Conservation (phyloP, 805 yeast genomes). For the Wickerhamomyces bisporus region DNA sequence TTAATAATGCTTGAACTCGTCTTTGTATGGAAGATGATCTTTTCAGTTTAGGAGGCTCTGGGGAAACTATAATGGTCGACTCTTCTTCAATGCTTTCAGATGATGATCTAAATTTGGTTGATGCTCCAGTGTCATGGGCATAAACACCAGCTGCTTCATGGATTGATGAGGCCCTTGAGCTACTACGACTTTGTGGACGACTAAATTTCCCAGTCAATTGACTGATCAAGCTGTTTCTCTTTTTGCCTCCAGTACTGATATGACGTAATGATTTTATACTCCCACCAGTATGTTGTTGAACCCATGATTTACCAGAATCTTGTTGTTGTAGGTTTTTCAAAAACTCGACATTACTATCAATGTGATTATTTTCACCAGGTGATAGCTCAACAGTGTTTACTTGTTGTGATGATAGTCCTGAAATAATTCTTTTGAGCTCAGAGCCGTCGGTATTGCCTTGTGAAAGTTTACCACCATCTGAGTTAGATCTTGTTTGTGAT, state of each 20-base stretch:
- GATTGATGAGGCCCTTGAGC: slow-evolving; percentile 25
- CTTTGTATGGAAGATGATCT: slow-evolving; percentile 25
- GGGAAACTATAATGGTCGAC: slow-evolving; percentile 3
- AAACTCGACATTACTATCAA: slow-evolving; percentile 34
- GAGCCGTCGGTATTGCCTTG: slow-evolving; percentile 2
- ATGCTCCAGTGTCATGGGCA: slow-evolving; percentile 9
- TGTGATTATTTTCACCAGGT: slow-evolving; percentile 21
- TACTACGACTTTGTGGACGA: slow-evolving; percentile 21
- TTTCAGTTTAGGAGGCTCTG: slow-evolving; percentile 5
- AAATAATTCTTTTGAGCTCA: slow-evolving; percentile 24
- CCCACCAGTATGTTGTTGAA: slow-evolving; percentile 29
- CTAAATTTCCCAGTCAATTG: slow-evolving; percentile 25
- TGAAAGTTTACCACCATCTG: slow-evolving; percentile 6
- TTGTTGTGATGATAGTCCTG: slow-evolving; percentile 18
- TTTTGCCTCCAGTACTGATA: slow-evolving; percentile 24
- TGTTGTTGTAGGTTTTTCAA: slow-evolving; percentile 31
- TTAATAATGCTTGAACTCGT: slow-evolving; percentile 23
- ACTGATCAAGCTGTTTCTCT: slow-evolving; percentile 16
- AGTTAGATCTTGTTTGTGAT: slow-evolving; percentile 4
- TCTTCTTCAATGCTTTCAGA: slow-evolving; percentile 24
- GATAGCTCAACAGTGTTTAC: slow-evolving; percentile 16
- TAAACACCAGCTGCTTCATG: slow-evolving; percentile 20
- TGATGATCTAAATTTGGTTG: slow-evolving; percentile 14
- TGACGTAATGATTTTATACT: slow-evolving; percentile 24
- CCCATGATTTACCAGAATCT: slow-evolving; percentile 30